Evolutionary conservation across 2,329 filamentous ascomycete genomes (phyloP), one percentile per base, ranked within the genome.

Genomic region (Aphanocladium album): DNA sequence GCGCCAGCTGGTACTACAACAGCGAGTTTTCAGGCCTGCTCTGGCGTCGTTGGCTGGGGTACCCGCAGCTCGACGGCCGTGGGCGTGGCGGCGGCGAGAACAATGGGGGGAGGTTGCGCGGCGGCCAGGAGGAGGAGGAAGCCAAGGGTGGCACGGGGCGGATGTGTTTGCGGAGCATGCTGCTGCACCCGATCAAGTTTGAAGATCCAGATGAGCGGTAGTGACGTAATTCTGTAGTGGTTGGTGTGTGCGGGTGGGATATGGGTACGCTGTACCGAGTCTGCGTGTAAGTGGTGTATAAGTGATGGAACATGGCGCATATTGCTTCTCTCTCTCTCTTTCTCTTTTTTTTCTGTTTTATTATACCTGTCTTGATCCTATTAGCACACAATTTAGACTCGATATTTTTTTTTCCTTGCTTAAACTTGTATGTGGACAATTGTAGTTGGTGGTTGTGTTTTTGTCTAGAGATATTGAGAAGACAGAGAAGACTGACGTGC

Each of bases 1-100:
- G 91, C 16, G 88, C 87, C 47, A 91, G 83, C 49, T 96, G 90
- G 89, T 96, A 93, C 73, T 96, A 91, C 73, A 89, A 91, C 67
- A 87, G 87, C 23, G 83, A 87, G 54, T 96, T 95, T 69, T 86
- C 89, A 1, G 83, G 87, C 5, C 83, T 88, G n/a, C 70, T 96
- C 65, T 96, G 91, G 84, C 81, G 89, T 55, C 80, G 90, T 49
- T 96, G 91, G 91, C 75, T 95, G 50, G 83, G 83, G 0, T 85
- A 82, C 65, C 74, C 80, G 17, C 81, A 84, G 68, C 72, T 76
- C 67, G 80, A 83, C 62, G 79, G 79, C 7, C 74, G 80, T 35
- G 79, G 79, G 6, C 69, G 73, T n/a, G 71, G 77, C 49, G 80
- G 80, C 35, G 89, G 74, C 53, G 72, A 72, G 62, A 78, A 74